Conservation (phyloP, 192 early-diverging fungal genomes). For the Coemansia sp. region DNA sequence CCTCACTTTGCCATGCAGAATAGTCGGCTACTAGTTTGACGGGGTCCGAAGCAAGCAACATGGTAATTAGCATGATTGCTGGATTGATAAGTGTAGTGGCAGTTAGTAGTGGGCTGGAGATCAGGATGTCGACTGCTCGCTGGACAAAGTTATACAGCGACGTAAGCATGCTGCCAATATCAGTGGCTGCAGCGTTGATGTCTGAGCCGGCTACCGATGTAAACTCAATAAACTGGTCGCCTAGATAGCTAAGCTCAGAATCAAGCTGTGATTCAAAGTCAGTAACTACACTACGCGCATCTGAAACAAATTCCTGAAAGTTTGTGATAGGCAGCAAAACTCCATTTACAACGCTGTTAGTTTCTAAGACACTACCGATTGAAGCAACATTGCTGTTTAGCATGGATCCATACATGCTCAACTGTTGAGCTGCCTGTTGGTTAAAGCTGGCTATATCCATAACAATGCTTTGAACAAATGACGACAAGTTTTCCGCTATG, state of each 20-base stretch:
- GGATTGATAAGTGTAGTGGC: slow-evolving; percentile 25
- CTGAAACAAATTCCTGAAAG: slow-evolving; percentile 13
- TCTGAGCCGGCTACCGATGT: slow-evolving; percentile 13
- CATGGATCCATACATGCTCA: background rate
- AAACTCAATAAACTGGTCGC: slow-evolving; percentile 8
- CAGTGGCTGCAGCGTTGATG: slow-evolving; percentile 9
- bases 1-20: slow-evolving; percentile 27
- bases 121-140: slow-evolving; percentile 18
- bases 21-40: slow-evolving; percentile 23
- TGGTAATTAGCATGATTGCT: slow-evolving; percentile 1
- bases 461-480: slow-evolving; percentile 6
- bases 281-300: slow-evolving; percentile 11
- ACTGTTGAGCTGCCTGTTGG: slow-evolving; percentile 8
- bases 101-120: slow-evolving; percentile 29
- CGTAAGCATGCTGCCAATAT: slow-evolving; percentile 12
- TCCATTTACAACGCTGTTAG: slow-evolving; percentile 22
- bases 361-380: slow-evolving; percentile 4
- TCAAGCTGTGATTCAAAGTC: slow-evolving; percentile 17
- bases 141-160: slow-evolving; percentile 35
- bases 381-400: slow-evolving; percentile 14
- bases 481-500: background rate
- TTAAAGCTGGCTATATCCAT: slow-evolving; percentile 12
- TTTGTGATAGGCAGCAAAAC: slow-evolving; percentile 35
- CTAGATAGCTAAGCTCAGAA: slow-evolving; percentile 15
- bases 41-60: slow-evolving; percentile 21